Evolutionary conservation across 2,329 filamentous ascomycete genomes (phyloP), one percentile per base, ranked within the genome.

Genomic region (Bertia moriformis): DNA sequence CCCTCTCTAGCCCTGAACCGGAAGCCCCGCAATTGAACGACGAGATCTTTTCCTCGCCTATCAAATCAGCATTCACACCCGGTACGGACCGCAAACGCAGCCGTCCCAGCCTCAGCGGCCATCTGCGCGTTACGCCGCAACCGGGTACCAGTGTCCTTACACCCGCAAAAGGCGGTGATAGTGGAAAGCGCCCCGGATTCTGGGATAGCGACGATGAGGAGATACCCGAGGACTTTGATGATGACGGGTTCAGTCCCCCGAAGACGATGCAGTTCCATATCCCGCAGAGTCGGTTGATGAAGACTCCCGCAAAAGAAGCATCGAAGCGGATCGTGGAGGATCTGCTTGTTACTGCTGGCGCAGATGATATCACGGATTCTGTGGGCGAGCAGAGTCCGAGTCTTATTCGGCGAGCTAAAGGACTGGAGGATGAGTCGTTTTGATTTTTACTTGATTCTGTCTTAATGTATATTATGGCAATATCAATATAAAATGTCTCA

Each of bases 221-320:
- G 7, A 15, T 10, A 7, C 10, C 10, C 17, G 32, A 35, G 10
- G 10, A 12, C 12, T 7, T 10, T 35, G 32, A 35, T 13, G 15
- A 35, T 18, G 7, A 10, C 17, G 32, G 32, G 15, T 15, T 15
- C 12, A 35, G 32, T 15, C 32, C 32, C 10, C 32, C 32, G 7
- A 35, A 35, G 32, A 67, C 64, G 12, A 67, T 67, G 62, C 64
- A 67, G 39, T 67, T 67, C 43, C 64, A 67, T 52, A 58, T 67
- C 39, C 64, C 64, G 17, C 63, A 67, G 45, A 63, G 59, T 42
- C 56, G 62, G 24, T 46, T 67, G 18, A 56, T 67, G 51, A 61
- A 63, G 44, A 67, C 64, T 14, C 64, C 64, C 40, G 64, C 64
- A 17, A 63, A 61, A 41, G 64, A 67, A 54, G 64, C 64, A 7